Base-by-base conservation (phyloP, 331 rosid species). In the Cydonia oblonga region DNA sequence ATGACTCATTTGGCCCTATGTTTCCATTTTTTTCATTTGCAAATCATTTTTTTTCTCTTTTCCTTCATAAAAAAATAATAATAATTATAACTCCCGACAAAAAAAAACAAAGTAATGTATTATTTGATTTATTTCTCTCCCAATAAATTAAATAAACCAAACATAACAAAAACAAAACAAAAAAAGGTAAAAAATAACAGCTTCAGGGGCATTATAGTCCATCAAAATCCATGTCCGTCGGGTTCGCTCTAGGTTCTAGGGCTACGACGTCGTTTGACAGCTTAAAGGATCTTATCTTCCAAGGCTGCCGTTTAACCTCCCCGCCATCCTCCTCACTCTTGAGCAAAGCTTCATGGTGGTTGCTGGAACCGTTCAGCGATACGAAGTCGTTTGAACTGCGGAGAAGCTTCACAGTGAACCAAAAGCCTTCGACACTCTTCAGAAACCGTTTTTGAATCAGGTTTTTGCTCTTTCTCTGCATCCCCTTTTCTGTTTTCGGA, bases 361-460 rank as follows among this genome's bases (percentile, higher is more conserved):
- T 1, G 20, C 54, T 49, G 20, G 24, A 29, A 35, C 22, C 24
- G 33, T 62, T 68, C 4, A 23, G 30, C 20, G 40, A 44, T 22
- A 8, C 12, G 11, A 23, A 12, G 64, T 23, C 44, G 9, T 51
- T 33, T 70, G 75, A 70, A 62, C 18, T 69, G 56, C 56, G 66
- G 75, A 62, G 63, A 76, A 76, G 80, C 64, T 19, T 33, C 64
- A 30, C 5, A 12, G 64, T 3, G n/a, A 40, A 11, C 18, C 30
- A 16, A 49, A 23, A 18, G 51, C 18, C 63, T 25, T 59, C 13
- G 25, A 26, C 20, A 22, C 54, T 23, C 20, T 14, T 8, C 19
- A 30, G 20, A 70, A 53, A 35, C 54, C 53, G 40, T 7, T 28
- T 53, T 52, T 20, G 16, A 42, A 62, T 64, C 12, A 64, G 42